A percentile compares a stretch with the other conserved stretches of the same genome.
Evolutionary conservation across 1,139 yeast genomes (phyloP).

Genomic region (Magnusiomyces fungicola): DNA sequence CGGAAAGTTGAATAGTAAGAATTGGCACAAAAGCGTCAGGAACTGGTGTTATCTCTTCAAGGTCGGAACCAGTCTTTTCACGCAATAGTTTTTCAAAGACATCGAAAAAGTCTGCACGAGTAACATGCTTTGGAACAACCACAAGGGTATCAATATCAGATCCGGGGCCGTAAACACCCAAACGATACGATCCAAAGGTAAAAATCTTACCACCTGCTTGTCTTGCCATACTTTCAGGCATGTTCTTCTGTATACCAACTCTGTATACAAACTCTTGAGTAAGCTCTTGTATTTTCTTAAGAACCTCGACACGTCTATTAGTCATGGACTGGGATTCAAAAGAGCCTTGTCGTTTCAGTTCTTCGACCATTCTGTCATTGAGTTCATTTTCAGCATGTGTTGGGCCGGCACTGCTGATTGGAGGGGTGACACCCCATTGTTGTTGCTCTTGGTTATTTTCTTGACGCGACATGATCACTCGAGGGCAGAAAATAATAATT

Average conservation of each 20-base stretch:
- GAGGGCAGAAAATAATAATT: no score
- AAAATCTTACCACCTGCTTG: slow-evolving; percentile 97
- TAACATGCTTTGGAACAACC: slow-evolving; percentile 94
- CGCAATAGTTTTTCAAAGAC: slow-evolving; percentile 65
- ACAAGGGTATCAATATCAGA: slow-evolving; percentile 94
- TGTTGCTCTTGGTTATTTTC: neutral
- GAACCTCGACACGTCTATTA: slow-evolving; percentile 64
- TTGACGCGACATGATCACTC: neutral
- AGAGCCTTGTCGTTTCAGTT: slow-evolving; percentile 75
- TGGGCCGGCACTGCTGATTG: slow-evolving; percentile 78
- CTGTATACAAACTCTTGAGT: slow-evolving; percentile 73
- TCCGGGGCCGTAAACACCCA: slow-evolving; percentile 97
- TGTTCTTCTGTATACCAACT: slow-evolving; percentile 73
- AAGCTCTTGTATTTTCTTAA: slow-evolving; percentile 60
- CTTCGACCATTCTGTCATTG: slow-evolving; percentile 70
- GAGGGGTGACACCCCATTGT: slow-evolving; percentile 71
- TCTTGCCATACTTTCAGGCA: slow-evolving; percentile 95
- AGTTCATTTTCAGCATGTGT: slow-evolving; percentile 68
- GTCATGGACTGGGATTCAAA: slow-evolving; percentile 84
- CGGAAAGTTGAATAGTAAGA: slow-evolving; percentile 77
- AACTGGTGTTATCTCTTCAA: slow-evolving; percentile 84
- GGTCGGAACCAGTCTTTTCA: slow-evolving; percentile 62
- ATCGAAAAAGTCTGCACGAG: slow-evolving; percentile 78
- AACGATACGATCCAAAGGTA: slow-evolving; percentile 87
- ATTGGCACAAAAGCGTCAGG: slow-evolving; percentile 98